Evolutionary conservation across 345 rosid genomes (phyloP).

Genomic region (Turritis glabra): DNA sequence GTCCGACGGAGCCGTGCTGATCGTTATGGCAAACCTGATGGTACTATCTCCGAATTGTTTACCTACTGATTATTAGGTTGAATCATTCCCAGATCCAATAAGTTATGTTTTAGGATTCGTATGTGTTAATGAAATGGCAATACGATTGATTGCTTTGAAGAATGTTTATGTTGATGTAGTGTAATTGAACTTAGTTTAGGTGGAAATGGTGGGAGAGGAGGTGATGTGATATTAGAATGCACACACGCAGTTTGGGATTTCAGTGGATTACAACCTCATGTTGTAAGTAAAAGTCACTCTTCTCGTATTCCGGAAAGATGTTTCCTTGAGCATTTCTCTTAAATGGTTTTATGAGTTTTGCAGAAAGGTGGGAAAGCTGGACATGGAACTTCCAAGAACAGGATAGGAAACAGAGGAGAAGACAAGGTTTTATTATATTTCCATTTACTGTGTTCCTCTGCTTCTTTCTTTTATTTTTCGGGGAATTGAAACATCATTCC

Average conservation of each 20-base stretch:
- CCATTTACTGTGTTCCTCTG: slow-evolving; percentile 15
- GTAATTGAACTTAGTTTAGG: slow-evolving; percentile 48
- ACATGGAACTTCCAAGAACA: slow-evolving; percentile 81
- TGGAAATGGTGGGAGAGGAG: slow-evolving; percentile 97
- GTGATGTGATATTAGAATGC: slow-evolving; percentile 89
- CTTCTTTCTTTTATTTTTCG: background rate
- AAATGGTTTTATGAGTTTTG: slow-evolving; percentile 19
- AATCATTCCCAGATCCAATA: background rate
- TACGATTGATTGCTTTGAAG: background rate
- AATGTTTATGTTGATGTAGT: slow-evolving; percentile 9
- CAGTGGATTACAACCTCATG: slow-evolving; percentile 79
- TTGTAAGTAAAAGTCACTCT: slow-evolving; percentile 48
- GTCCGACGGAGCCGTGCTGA: slow-evolving; percentile 39
- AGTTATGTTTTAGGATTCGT: background rate
- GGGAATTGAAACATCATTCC: no score
- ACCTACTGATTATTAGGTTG: background rate
- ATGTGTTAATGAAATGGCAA: no score
- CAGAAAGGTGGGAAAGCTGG: slow-evolving; percentile 82
- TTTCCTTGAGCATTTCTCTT: background rate
- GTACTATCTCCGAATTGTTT: slow-evolving; percentile 16
- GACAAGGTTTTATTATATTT: slow-evolving; percentile 61
- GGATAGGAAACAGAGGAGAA: slow-evolving; percentile 82
- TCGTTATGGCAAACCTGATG: slow-evolving; percentile 45
- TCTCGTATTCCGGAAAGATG: background rate
- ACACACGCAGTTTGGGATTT: slow-evolving; percentile 88